Evolutionary conservation across 768 basidiomycete genomes (phyloP), one percentile per base, ranked within the genome.

Genomic region (Heimioporus sp.): DNA sequence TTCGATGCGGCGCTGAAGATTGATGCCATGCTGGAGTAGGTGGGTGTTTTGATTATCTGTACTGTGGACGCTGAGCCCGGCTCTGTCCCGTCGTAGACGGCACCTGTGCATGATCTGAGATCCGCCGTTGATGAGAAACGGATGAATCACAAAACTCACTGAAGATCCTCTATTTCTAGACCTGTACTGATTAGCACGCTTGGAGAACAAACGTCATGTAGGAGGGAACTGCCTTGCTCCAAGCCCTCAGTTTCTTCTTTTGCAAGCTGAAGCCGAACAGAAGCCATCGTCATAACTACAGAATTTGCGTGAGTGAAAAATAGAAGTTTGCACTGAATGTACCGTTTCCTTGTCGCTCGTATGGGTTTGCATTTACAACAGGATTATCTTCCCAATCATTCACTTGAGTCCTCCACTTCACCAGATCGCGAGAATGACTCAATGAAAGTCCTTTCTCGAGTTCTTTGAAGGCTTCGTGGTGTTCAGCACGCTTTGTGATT

Each of bases 1-100:
- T 12, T 56, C 47, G 5, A 56, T 53, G 5, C 30, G 34, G 10
- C 47, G 41, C 15, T 49, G 47, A 1, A 56, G 30, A 3, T 38
- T 31, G 31, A 53, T 56, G 13, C 46, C 28, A 2, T 35, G 35
- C 19, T 52, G 31, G 5, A 50, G 19, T 2, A 52, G 24, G 8
- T 44, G n/a, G 24, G 46, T 42, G 7, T 38, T 36, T 16, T 56
- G 51, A 16, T 20, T 32, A 21, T 46, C 49, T 2, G 17, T 56
- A 16, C 15, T 4, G 6, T 52, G 54, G 16, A 24, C n/a, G 1
- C 51, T 30, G 10, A 31, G 2, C 1, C 24, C 46, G 4, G 9
- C 19, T 20, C 32, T 41, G 16, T 39, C 30, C 0, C 6, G 10
- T 35, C 12, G 37, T 15, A 52, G 38, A 5, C 28, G 38, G 1